Evolutionary conservation across 352 stramenopile genomes (phyloP), one percentile per base, ranked within the genome.

Genomic region (Aphanomyces euteiches): DNA sequence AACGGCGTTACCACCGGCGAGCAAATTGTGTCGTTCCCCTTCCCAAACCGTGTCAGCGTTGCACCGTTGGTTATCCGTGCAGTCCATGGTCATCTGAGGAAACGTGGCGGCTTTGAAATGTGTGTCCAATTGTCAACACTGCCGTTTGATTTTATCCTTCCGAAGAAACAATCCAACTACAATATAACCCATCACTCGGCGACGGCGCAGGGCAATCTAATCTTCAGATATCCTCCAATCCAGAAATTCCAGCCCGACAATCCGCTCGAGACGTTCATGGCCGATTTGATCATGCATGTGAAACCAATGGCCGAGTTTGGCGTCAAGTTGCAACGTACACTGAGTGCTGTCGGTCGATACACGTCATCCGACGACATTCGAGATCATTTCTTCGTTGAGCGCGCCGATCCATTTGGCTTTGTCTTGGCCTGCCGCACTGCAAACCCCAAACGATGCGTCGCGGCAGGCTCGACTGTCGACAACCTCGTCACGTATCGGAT

Each of bases 11-110:
- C 41, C 4, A 92, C 84, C 7, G 84, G 86, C 67, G 85, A 84
- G n/a, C 85, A 94, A 76, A 83, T 94, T 19, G 87, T 94, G 39
- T 92, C 85, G 7, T 75, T 94, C n/a, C 90, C 87, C 19, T 94
- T 94, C 70, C 86, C 87, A 6, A 85, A 94, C 56, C 91, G 91
- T 58, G 82, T 94, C 38, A 89, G 91, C 57, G 82, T 81, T n/a
- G 83, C 91, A 64, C 87, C 87, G 57, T 78, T 94, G 58, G 83
- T 82, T 59, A 90, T 94, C 40, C 43, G 85, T 48, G 82, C 84
- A 5, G 92, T 94, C 59, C 87, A 92, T 75, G 87, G 84, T 7
- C 87, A 94, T 53, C 54, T 94, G 45, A 89, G 89, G 63, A 84
- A 90, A 67, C 78, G 79, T 13, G 84, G 83, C 56, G 86, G 86